phyloP scores from a whole-genome alignment of 1,284 basidiomycete genomes.

The Pseudomicrostroma phylloplanum region DNA sequence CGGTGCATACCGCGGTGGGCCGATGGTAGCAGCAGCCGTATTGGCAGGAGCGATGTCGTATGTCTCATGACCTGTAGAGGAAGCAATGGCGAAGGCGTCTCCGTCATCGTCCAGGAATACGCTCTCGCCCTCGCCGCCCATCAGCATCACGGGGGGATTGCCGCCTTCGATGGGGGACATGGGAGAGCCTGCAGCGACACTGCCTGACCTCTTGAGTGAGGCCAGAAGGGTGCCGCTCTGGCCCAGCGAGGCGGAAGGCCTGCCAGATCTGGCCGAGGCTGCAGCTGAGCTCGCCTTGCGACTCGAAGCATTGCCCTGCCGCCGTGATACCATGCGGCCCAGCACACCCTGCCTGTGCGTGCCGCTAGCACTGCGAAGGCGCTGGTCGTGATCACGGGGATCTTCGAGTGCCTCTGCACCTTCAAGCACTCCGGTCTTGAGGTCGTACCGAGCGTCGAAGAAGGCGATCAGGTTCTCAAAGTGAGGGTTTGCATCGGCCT shows the following conservation, averaged over 20 bases:
- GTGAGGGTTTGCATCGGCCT: constrained; percentile 36
- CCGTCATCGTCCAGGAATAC: no score
- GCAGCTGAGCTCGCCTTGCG: constrained; percentile 1
- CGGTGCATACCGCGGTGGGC: no score
- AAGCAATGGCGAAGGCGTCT: no score
- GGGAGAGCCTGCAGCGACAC: no score
- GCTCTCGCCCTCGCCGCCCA: no score
- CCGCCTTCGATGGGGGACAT: no score
- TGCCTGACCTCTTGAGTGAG: no score
- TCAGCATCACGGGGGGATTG: no score
- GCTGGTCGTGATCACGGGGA: neutral
- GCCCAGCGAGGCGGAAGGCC: neutral
- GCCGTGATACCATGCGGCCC: neutral
- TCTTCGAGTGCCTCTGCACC: neutral
- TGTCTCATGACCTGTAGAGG: no score
- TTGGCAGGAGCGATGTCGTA: no score
- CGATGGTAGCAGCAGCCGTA: no score
- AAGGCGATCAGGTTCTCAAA: constrained; percentile 38
- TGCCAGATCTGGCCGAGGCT: no score
- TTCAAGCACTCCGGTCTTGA: constrained; percentile 6
- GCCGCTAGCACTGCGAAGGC: neutral
- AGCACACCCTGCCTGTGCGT: neutral
- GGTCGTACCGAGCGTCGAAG: constrained; percentile 36
- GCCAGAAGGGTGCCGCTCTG: neutral
- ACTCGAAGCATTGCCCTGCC: neutral